Evolutionary conservation across 2,329 filamentous ascomycete species (phyloP).

Genomic region (Xylariaceae sp.): DNA sequence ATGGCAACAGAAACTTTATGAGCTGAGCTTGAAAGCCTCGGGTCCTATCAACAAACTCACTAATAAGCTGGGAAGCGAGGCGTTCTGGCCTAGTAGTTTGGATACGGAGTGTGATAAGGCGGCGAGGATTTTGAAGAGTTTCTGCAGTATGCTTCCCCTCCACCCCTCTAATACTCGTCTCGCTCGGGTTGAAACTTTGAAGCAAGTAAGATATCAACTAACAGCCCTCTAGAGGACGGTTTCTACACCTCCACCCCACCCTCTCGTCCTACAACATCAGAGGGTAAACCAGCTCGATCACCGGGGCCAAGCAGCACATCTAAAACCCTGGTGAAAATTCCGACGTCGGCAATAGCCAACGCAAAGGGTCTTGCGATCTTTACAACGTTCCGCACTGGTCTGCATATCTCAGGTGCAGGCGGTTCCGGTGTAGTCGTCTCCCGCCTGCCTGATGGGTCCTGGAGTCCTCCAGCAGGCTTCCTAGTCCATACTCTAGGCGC

Average conservation of each 20-base stretch:
- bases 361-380: conserved; percentile 71
- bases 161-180: neutral
- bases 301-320: conserved; percentile 33
- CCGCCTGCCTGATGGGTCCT: conserved; percentile 61
- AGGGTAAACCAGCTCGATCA: conserved; percentile 23
- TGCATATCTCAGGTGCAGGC: conserved; percentile 64
- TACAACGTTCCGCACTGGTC: conserved; percentile 65
- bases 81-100: conserved; percentile 80
- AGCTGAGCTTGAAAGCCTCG: conserved; percentile 46
- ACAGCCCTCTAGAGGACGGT: conserved; percentile 44
- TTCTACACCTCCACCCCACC: conserved; percentile 43
- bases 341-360: conserved; percentile 58
- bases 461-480: conserved; percentile 81
- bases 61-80: conserved; percentile 78
- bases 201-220: conserved; percentile 20
- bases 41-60: conserved; percentile 77
- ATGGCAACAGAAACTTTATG: conserved; percentile 19
- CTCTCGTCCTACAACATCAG: conserved; percentile 22
- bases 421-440: conserved; percentile 65
- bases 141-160: conserved; percentile 65
- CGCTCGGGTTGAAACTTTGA: neutral
- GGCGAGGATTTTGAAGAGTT: conserved; percentile 76
- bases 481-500: conserved; percentile 76
- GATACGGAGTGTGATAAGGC: conserved; percentile 92
- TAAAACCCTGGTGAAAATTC: conserved; percentile 54